These are phyloP conservation scores for Epichloe amarillans DNA, from an alignment of 2,329 filamentous ascomycete species.

Conservation along the genomic window DNA sequence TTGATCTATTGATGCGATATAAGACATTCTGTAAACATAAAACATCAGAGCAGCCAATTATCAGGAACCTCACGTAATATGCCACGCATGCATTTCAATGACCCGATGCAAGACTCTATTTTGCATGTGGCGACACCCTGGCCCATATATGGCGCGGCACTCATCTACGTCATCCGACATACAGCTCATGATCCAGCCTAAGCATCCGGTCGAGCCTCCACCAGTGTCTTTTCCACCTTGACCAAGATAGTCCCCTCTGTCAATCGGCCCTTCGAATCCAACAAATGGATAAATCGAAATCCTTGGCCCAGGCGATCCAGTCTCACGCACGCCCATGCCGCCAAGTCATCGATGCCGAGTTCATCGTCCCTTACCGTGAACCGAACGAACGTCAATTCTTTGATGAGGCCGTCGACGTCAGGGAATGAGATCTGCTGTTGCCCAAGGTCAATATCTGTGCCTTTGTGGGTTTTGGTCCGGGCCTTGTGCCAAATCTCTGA, in stretches of 20 bases:
- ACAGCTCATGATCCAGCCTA: background rate
- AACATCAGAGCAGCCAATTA: too few species aligned
- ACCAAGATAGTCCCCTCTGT: constrained; percentile 61
- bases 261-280: constrained; percentile 52
- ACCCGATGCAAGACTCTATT: too few species aligned
- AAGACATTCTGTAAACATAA: too few species aligned
- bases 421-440: constrained; percentile 46
- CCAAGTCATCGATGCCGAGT: constrained; percentile 61
- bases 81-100: too few species aligned
- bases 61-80: too few species aligned
- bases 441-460: constrained; percentile 49
- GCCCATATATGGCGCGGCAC: background rate
- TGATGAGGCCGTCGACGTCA: constrained; percentile 41
- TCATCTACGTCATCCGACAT: background rate
- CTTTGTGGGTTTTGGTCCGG: constrained; percentile 43
- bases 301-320: constrained; percentile 68
- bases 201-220: constrained; percentile 2
- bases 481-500: constrained; percentile 39
- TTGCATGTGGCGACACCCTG: too few species aligned
- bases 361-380: constrained; percentile 86
- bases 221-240: constrained; percentile 50
- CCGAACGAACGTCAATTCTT: constrained; percentile 59
- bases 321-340: constrained; percentile 80
- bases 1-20: too few species aligned
- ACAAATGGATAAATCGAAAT: constrained; percentile 63